Evolutionary conservation across 2,329 filamentous ascomycete species (phyloP).

Genomic region (Alternaria sp.): DNA sequence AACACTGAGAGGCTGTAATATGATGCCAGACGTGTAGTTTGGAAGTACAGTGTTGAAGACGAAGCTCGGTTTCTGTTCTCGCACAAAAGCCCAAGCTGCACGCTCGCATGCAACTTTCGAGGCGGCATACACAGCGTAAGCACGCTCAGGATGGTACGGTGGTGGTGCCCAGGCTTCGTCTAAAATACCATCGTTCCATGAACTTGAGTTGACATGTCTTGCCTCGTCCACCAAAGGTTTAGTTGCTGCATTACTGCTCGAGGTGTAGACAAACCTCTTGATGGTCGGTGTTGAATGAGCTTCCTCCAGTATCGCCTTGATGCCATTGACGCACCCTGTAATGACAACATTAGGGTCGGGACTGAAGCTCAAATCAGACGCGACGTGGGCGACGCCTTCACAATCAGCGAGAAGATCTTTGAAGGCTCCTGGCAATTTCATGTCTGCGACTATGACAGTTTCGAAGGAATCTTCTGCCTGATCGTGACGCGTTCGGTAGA

Average conservation of each 20-base stretch:
- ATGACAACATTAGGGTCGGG: background rate
- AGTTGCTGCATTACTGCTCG: background rate
- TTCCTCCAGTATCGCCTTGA: background rate
- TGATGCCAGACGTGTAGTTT: constrained; percentile 16
- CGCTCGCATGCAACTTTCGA: constrained; percentile 56
- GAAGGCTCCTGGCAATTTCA: background rate
- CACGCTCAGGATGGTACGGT: constrained; percentile 39
- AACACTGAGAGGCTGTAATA: background rate
- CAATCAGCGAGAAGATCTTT: background rate
- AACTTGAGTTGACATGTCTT: background rate
- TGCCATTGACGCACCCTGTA: background rate
- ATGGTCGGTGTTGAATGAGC: background rate
- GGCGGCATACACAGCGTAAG: constrained; percentile 51
- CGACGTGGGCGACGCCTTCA: background rate
- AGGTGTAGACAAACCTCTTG: background rate
- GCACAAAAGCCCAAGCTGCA: constrained; percentile 55
- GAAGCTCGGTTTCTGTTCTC: constrained; percentile 53
- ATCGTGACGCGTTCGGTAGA: background rate
- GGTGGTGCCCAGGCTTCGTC: constrained; percentile 28
- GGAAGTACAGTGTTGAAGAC: constrained; percentile 49
- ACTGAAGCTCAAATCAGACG: background rate
- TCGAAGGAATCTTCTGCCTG: background rate
- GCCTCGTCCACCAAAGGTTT: background rate
- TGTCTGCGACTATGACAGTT: background rate
- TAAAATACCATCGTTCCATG: background rate